phyloP scores from a whole-genome alignment of 345 rosid species.

The Salix suchowensis region DNA sequence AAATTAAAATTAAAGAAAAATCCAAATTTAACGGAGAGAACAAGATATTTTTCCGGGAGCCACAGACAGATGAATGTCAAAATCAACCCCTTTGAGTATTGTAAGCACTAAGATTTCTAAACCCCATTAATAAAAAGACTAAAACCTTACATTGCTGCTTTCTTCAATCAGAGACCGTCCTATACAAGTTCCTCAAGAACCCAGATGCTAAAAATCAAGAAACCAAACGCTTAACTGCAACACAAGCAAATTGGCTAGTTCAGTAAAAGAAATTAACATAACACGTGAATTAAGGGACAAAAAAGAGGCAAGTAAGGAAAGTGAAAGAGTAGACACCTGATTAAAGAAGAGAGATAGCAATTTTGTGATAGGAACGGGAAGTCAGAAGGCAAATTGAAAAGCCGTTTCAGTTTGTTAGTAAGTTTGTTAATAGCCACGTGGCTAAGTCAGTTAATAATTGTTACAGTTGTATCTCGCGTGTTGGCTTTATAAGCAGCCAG shows the following conservation, averaged over 20 bases:
- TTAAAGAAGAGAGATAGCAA: conserved; percentile 32
- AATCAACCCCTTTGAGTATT: conserved; percentile 12
- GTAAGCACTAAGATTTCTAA: background rate
- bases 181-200: conserved; percentile 10
- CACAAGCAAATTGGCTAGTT: background rate
- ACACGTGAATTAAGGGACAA: background rate
- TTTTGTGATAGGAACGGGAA: no score
- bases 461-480: no score
- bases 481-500: no score
- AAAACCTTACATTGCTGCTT: conserved; percentile 11
- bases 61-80: conserved; percentile 20
- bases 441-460: no score
- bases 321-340: conserved; percentile 33
- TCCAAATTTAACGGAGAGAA: conserved; percentile 29
- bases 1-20: conserved; percentile 13
- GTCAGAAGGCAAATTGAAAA: no score
- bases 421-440: no score
- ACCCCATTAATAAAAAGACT: background rate
- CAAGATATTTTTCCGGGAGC: conserved; percentile 22
- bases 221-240: background rate
- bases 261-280: background rate
- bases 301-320: conserved; percentile 1
- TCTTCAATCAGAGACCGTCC: conserved; percentile 7
- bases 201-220: conserved; percentile 13
- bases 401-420: no score